Conservation (phyloP, 345 rosid species). For the Hibiscus tridactylites region DNA sequence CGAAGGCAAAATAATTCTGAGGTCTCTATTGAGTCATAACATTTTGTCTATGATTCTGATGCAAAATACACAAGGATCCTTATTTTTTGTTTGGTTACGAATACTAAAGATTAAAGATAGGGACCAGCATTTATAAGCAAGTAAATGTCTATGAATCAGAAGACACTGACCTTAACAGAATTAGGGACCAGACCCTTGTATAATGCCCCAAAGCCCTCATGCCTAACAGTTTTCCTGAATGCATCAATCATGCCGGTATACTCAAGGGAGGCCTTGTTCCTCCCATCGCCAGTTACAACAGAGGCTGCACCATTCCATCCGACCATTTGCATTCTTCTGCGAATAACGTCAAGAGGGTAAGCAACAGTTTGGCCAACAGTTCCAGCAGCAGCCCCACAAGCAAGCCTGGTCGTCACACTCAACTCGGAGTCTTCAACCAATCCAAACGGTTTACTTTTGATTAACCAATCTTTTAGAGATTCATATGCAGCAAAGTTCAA, state of each 20-base stretch:
- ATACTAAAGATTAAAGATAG: neutral
- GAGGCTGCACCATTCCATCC: conserved; percentile 98
- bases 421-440: conserved; percentile 66
- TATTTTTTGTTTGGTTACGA: neutral
- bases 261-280: conserved; percentile 41
- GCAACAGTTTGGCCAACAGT: conserved; percentile 97
- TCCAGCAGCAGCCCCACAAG: conserved; percentile 97
- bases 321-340: conserved; percentile 98
- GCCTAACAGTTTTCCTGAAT: conserved; percentile 77
- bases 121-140: neutral
- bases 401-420: conserved; percentile 74
- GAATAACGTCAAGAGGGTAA: conserved; percentile 92
- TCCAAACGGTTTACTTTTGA: conserved; percentile 57
- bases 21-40: too few relatives aligned
- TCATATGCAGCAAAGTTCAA: conserved; percentile 93
- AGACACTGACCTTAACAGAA: conserved; percentile 73
- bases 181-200: conserved; percentile 98
- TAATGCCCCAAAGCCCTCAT: conserved; percentile 94
- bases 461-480: conserved; percentile 81
- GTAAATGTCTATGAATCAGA: neutral
- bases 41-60: too few relatives aligned
- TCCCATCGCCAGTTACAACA: conserved; percentile 69
- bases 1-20: neutral
- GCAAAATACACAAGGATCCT: neutral
- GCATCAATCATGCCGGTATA: conserved; percentile 90